Conservation (phyloP, 768 basidiomycete genomes). For the Mycena vitilis region DNA sequence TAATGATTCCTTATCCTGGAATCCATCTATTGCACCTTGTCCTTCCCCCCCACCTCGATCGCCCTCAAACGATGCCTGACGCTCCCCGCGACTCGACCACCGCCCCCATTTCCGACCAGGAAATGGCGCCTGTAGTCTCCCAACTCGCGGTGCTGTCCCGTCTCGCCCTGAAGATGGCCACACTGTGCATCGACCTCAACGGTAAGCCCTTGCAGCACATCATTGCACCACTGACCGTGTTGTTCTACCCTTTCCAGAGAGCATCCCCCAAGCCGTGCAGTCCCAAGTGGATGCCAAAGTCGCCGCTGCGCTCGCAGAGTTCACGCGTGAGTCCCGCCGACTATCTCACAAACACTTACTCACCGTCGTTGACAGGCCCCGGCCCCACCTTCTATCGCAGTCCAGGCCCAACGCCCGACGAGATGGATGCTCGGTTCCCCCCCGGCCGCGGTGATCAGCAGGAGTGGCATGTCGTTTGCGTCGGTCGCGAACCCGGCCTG, state of each 20-base stretch:
- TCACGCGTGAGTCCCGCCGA: no score
- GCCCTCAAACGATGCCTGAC: not conserved
- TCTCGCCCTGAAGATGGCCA: not conserved
- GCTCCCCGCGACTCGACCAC: not conserved
- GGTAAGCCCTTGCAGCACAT: not conserved
- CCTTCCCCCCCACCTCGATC: no score
- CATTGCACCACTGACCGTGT: not conserved
- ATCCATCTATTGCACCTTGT: no score
- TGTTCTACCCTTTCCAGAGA: not conserved
- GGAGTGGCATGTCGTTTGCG: not conserved
- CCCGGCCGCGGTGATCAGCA: not conserved
- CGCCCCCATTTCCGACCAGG: constrained; percentile 7
- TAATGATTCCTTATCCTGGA: no score
- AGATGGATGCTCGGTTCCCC: no score
- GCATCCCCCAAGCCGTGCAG: not conserved
- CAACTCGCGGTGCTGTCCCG: not conserved
- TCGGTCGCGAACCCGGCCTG: not conserved
- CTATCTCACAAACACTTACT: not conserved
- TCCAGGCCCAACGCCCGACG: no score
- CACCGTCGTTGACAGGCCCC: no score
- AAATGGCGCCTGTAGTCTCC: constrained; percentile 9
- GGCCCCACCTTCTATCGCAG: no score
- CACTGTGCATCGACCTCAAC: not conserved
- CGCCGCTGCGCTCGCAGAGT: no score
- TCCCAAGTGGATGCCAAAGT: constrained; percentile 1